phyloP scores from a whole-genome alignment of 2,329 filamentous ascomycete genomes.

The Curvularia spicifera region DNA sequence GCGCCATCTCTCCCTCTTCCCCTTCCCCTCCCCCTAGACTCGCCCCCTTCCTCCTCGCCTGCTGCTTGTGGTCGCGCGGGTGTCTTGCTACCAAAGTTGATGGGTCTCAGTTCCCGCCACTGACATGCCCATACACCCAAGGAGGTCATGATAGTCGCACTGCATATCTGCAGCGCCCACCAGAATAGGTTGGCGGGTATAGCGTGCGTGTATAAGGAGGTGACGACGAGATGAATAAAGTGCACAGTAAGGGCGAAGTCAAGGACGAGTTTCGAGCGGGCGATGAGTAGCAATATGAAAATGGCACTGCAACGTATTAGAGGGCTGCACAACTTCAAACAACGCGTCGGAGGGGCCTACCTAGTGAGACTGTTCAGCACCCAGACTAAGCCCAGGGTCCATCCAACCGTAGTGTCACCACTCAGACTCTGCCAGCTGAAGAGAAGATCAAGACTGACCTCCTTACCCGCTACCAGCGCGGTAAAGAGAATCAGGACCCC shows the following conservation, averaged over 20 bases:
- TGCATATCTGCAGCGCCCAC: constrained; percentile 75
- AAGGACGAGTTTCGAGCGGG: constrained; percentile 89
- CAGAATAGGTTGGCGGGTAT: constrained; percentile 82
- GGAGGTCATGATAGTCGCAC: constrained; percentile 67
- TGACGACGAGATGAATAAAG: constrained; percentile 78
- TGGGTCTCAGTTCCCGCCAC: constrained; percentile 86
- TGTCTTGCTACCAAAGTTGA: constrained; percentile 75
- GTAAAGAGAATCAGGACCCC: constrained; percentile 70
- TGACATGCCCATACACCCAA: constrained; percentile 90
- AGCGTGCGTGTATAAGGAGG: constrained; percentile 76
- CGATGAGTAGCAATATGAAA: constrained; percentile 81
- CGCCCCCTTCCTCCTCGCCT: constrained; percentile 48
- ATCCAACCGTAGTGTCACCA: constrained; percentile 72
- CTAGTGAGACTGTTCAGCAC: constrained; percentile 68
- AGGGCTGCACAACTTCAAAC: not conserved
- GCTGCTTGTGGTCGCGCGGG: constrained; percentile 31
- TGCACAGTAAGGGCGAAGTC: constrained; percentile 94
- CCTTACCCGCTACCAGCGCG: constrained; percentile 67
- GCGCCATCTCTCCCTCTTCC: constrained; percentile 54
- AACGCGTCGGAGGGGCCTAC: constrained; percentile 52
- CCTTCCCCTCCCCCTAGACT: constrained; percentile 49
- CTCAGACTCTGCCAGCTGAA: constrained; percentile 69
- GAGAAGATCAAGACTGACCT: constrained; percentile 64
- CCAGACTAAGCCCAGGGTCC: constrained; percentile 73
- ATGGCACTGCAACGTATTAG: constrained; percentile 67